Percentiles rank a stretch among this genome's conserved stretches.
Conservation (phyloP, 169 alveolate genomes). For the Besnoitia besnoiti region DNA sequence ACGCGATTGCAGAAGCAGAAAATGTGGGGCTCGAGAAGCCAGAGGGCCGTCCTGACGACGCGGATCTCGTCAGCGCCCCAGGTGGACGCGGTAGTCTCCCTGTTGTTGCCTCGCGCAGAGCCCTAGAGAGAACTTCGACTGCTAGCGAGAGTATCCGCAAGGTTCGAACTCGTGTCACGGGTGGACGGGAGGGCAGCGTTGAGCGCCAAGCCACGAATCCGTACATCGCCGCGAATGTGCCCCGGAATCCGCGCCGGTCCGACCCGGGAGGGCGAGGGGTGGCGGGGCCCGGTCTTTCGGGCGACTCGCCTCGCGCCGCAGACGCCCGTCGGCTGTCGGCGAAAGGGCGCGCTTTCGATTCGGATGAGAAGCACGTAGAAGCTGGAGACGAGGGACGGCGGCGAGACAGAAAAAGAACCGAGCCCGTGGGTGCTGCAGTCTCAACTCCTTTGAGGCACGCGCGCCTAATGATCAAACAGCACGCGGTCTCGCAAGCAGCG, state of each 20-base stretch:
- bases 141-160: not conserved
- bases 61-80: not conserved
- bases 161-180: slow-evolving; percentile 36
- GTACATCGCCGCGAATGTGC: slow-evolving; percentile 32
- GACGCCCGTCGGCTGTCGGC: not conserved
- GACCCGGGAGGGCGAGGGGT: not conserved
- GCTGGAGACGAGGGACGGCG: not conserved
- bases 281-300: not conserved
- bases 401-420: not conserved
- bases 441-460: too few relatives aligned
- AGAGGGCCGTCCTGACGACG: not conserved
- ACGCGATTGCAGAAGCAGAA: too few relatives aligned
- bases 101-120: not conserved
- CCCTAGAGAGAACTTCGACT: not conserved
- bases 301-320: not conserved
- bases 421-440: not conserved
- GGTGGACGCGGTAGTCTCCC: not conserved
- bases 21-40: not conserved
- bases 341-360: not conserved
- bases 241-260: slow-evolving; percentile 16
- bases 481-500: too few relatives aligned
- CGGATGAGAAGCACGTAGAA: not conserved
- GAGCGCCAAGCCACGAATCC: slow-evolving; percentile 40
- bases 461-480: too few relatives aligned
- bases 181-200: slow-evolving; percentile 30